These are phyloP conservation scores for Microsporum canis DNA, from an alignment of 2,329 filamentous ascomycete species.

Conservation along the genomic window DNA sequence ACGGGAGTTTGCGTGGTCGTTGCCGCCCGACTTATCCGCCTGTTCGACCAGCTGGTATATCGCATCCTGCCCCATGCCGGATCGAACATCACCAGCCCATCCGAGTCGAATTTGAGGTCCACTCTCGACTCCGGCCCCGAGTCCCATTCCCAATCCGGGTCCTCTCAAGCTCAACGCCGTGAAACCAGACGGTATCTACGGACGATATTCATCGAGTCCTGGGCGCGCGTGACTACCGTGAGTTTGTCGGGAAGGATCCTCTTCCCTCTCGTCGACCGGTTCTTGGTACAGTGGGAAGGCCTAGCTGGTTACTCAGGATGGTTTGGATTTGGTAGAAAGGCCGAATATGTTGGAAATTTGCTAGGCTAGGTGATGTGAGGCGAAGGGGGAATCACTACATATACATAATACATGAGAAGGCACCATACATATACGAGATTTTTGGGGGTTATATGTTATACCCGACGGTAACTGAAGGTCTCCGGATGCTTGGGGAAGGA, in stretches of 20 bases:
- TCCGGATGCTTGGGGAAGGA: neutral
- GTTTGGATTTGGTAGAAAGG: conserved; percentile 27
- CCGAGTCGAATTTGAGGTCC: neutral
- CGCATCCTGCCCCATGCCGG: conserved; percentile 9
- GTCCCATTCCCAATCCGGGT: conserved; percentile 18
- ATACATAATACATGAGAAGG: conserved; percentile 2
- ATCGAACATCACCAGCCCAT: conserved; percentile 8
- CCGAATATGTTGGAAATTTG: conserved; percentile 30
- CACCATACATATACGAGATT: conserved; percentile 3
- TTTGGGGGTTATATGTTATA: neutral
- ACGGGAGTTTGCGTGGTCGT: conserved; percentile 68
- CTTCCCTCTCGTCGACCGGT: conserved; percentile 58
- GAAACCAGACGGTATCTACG: conserved; percentile 41
- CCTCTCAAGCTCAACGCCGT: neutral
- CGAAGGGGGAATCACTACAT: neutral
- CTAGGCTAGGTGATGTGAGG: conserved; percentile 20
- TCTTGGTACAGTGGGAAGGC: conserved; percentile 69
- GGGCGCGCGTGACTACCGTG: conserved; percentile 70
- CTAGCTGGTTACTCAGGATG: conserved; percentile 41
- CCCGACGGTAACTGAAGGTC: neutral
- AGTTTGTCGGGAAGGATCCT: conserved; percentile 78
- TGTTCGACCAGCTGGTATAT: conserved; percentile 30
- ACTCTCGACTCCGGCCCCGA: neutral
- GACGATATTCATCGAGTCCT: conserved; percentile 82
- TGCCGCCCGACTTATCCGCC: conserved; percentile 45